Conservation (phyloP, 257 asterid species). For the Solanum pinnatisectum region DNA sequence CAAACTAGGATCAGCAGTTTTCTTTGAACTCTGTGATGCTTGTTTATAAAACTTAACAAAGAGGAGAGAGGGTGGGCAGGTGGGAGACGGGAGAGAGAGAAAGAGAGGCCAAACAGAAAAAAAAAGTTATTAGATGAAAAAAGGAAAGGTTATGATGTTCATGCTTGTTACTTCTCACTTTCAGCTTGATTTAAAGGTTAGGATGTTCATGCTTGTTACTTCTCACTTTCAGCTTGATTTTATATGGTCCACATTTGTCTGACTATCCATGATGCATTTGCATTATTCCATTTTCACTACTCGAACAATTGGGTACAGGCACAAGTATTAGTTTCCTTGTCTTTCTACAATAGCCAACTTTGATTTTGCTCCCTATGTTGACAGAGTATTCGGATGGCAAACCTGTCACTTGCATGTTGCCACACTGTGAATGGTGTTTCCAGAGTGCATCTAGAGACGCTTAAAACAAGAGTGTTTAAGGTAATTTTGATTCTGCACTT, state of each 20-base stretch:
- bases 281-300: neutral
- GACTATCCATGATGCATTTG: neutral
- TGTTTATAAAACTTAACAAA: neutral
- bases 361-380: neutral
- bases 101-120: neutral
- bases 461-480: slow-evolving; percentile 37
- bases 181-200: neutral
- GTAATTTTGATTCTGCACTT: slow-evolving; percentile 5
- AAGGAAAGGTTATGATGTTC: neutral
- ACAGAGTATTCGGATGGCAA: slow-evolving; percentile 42
- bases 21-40: neutral
- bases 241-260: neutral
- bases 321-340: neutral
- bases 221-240: neutral
- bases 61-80: neutral
- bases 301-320: neutral
- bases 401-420: slow-evolving; percentile 39
- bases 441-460: slow-evolving; percentile 29
- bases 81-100: neutral
- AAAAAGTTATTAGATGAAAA: neutral
- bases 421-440: slow-evolving; percentile 48
- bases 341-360: neutral
- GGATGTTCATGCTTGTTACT: neutral
- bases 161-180: neutral
- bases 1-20: neutral